Conservation (phyloP, 257 asterid genomes). For the Solanum habrochaites region DNA sequence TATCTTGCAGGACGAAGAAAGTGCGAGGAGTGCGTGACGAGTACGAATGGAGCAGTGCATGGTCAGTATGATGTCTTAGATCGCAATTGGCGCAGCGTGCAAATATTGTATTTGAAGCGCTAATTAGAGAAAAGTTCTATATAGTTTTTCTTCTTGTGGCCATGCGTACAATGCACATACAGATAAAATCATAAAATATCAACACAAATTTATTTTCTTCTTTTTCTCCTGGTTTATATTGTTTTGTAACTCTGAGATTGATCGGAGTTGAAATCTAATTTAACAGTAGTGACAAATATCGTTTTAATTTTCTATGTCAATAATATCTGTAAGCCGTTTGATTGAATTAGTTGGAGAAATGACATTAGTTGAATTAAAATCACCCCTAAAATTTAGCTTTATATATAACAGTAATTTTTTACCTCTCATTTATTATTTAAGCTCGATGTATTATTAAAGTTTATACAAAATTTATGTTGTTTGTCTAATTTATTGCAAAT, state of each 20-base stretch:
- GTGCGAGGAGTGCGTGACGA: no score
- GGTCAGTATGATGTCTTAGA: no score
- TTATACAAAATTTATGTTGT: no score
- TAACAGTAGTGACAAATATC: not conserved
- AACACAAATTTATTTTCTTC: no score
- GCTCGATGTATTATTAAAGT: not conserved
- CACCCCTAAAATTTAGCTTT: not conserved
- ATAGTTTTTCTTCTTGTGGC: no score
- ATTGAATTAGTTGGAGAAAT: not conserved
- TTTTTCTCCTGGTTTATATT: not conserved
- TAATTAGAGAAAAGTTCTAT: no score
- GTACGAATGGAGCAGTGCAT: no score
- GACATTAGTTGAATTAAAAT: not conserved
- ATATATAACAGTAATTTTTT: not conserved
- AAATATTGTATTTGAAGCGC: no score
- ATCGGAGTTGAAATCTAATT: not conserved
- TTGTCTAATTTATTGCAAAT: not conserved
- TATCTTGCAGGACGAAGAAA: no score
- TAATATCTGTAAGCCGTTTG: not conserved
- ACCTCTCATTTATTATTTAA: not conserved
- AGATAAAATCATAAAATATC: no score
- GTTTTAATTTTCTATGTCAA: not conserved
- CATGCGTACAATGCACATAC: no score
- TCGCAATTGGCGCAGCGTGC: no score
- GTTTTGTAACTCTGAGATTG: not conserved